These are phyloP conservation scores for Aschersonia sp. DNA, from an alignment of 2,329 filamentous ascomycete genomes.

Conservation along the genomic window DNA sequence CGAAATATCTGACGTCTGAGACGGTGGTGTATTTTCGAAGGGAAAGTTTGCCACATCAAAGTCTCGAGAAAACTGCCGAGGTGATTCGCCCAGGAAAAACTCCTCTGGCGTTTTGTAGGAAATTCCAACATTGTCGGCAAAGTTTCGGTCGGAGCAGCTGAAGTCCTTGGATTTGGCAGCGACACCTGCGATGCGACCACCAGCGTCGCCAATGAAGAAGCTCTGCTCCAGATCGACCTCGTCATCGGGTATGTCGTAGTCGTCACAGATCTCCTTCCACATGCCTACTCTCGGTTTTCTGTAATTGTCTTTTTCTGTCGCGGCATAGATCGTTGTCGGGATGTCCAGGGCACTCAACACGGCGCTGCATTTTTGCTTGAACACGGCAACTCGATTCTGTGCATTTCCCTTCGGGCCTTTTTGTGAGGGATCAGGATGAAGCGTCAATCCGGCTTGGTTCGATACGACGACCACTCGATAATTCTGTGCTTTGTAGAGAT, in stretches of 20 bases:
- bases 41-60: slow-evolving; percentile 56
- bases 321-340: slow-evolving; percentile 71
- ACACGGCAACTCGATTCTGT: slow-evolving; percentile 56
- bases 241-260: slow-evolving; percentile 41
- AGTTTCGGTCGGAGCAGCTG: slow-evolving; percentile 57
- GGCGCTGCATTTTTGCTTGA: slow-evolving; percentile 65
- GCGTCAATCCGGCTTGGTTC: slow-evolving; percentile 73
- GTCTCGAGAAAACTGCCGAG: slow-evolving; percentile 49
- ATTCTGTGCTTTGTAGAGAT: slow-evolving; percentile 53
- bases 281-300: slow-evolving; percentile 82
- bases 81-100: slow-evolving; percentile 60
- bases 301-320: slow-evolving; percentile 67
- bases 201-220: slow-evolving; percentile 84
- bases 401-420: slow-evolving; percentile 40
- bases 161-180: slow-evolving; percentile 37
- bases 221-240: slow-evolving; percentile 56
- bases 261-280: slow-evolving; percentile 54
- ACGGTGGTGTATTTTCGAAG: slow-evolving; percentile 15
- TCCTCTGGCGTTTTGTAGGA: slow-evolving; percentile 80
- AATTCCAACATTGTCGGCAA: slow-evolving; percentile 75
- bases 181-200: slow-evolving; percentile 34
- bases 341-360: slow-evolving; percentile 61
- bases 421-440: slow-evolving; percentile 59
- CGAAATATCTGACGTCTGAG: slow-evolving; percentile 19
- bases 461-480: slow-evolving; percentile 70